These are phyloP conservation scores for Biscogniauxia mediterranea DNA, from an alignment of 2,329 filamentous ascomycete genomes.

Conservation along the genomic window DNA sequence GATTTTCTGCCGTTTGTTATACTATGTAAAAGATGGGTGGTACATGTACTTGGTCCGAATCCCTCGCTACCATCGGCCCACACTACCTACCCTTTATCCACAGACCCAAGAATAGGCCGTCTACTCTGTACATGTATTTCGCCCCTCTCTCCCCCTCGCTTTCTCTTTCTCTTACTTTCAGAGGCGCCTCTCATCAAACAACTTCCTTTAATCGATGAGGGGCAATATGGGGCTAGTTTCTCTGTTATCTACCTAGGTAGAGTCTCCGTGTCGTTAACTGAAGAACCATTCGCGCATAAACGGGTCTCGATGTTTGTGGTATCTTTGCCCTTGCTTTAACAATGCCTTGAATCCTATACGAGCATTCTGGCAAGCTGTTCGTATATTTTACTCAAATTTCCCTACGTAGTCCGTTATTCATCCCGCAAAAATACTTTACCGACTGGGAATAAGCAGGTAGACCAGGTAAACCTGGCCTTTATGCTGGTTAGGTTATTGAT, in stretches of 20 bases:
- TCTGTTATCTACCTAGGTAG: background rate
- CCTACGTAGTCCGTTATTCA: background rate
- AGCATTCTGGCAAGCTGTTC: background rate
- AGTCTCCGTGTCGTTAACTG: no score
- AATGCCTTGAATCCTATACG: background rate
- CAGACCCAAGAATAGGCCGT: slow-evolving; percentile 4
- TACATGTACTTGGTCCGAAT: slow-evolving; percentile 1
- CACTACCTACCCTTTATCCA: slow-evolving; percentile 1
- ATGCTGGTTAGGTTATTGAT: background rate
- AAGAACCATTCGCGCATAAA: no score
- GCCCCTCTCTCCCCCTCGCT: no score
- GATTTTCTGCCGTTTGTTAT: background rate
- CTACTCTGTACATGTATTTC: background rate
- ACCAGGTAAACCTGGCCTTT: background rate
- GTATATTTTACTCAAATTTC: background rate
- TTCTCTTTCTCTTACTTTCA: background rate
- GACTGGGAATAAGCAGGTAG: background rate
- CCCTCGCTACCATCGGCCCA: slow-evolving; percentile 4
- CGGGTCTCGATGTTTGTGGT: no score
- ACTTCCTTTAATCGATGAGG: background rate
- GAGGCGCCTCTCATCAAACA: background rate
- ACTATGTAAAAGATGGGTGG: background rate
- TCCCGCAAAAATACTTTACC: background rate
- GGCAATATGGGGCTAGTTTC: background rate
- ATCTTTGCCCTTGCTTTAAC: background rate